Percentiles rank a stretch among this genome's conserved stretches.
phyloP scores from a whole-genome alignment of 805 yeast genomes.

The Ogataea henricii region DNA sequence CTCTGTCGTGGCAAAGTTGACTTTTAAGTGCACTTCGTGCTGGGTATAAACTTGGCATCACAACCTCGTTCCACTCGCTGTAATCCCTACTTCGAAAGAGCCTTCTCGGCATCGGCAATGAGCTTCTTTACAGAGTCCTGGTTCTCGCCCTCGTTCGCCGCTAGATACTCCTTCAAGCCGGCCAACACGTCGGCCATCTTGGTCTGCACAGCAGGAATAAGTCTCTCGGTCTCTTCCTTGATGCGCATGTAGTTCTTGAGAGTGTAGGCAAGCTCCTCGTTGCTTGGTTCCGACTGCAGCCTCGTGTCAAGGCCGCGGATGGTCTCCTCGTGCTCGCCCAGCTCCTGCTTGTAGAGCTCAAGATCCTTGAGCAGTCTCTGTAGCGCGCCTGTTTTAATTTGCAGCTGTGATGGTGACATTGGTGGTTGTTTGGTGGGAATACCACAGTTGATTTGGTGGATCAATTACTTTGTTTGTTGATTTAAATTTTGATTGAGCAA shows the following conservation, averaged over 20 bases:
- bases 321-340: conserved; percentile 32
- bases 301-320: conserved; percentile 13
- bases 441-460: neutral
- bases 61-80: too few relatives aligned
- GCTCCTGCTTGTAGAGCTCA: conserved; percentile 59
- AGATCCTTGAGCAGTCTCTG: conserved; percentile 72
- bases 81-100: neutral
- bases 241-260: conserved; percentile 30
- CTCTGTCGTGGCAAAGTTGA: too few relatives aligned
- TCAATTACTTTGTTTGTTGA: neutral
- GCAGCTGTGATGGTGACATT: conserved; percentile 47
- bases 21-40: too few relatives aligned
- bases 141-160: conserved; percentile 21
- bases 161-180: conserved; percentile 27
- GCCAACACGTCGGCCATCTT: conserved; percentile 26
- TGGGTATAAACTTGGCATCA: too few relatives aligned
- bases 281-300: conserved; percentile 16
- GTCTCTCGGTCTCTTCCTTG: conserved; percentile 31
- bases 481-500: too few relatives aligned
- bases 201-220: conserved; percentile 28
- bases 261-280: conserved; percentile 30
- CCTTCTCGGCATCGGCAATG: conserved; percentile 26
- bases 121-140: conserved; percentile 23
- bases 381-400: conserved; percentile 71
- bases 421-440: neutral